phyloP scores from a whole-genome alignment of 768 basidiomycete genomes.

The Coprinopsis cinerea region DNA sequence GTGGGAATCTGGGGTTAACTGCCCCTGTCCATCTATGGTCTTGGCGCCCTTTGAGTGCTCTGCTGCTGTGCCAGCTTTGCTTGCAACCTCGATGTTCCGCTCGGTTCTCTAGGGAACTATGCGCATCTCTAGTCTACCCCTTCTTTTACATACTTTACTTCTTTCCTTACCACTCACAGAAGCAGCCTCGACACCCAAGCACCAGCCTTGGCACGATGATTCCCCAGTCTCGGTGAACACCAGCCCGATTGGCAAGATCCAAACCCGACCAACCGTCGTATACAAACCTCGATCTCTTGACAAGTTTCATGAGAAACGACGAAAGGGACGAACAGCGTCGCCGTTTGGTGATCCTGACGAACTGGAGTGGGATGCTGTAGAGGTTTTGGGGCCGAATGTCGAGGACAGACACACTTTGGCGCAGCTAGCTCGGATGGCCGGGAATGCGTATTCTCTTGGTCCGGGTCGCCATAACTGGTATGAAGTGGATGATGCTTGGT shows the following conservation, averaged over 20 bases:
- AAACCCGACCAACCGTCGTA: slow-evolving; percentile 47
- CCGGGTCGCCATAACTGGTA: slow-evolving; percentile 77
- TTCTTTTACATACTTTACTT: background rate
- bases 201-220: background rate
- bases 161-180: background rate
- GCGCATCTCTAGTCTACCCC: background rate
- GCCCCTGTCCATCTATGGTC: background rate
- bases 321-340: slow-evolving; percentile 39
- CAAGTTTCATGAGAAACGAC: slow-evolving; percentile 46
- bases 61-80: background rate
- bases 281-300: slow-evolving; percentile 52
- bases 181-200: background rate
- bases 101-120: background rate
- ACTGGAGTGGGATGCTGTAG: slow-evolving; percentile 62
- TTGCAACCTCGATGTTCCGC: background rate
- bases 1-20: background rate
- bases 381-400: slow-evolving; percentile 71
- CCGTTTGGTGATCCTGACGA: slow-evolving; percentile 32
- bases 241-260: slow-evolving; percentile 1
- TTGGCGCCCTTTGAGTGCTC: too few relatives aligned
- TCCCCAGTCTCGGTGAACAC: background rate
- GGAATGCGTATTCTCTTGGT: slow-evolving; percentile 82
- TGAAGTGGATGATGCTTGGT: slow-evolving; percentile 71
- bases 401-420: slow-evolving; percentile 73
- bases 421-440: slow-evolving; percentile 83